Evolutionary conservation across 2,329 filamentous ascomycete genomes (phyloP).

Genomic region (Hymenoscyphus occultus): DNA sequence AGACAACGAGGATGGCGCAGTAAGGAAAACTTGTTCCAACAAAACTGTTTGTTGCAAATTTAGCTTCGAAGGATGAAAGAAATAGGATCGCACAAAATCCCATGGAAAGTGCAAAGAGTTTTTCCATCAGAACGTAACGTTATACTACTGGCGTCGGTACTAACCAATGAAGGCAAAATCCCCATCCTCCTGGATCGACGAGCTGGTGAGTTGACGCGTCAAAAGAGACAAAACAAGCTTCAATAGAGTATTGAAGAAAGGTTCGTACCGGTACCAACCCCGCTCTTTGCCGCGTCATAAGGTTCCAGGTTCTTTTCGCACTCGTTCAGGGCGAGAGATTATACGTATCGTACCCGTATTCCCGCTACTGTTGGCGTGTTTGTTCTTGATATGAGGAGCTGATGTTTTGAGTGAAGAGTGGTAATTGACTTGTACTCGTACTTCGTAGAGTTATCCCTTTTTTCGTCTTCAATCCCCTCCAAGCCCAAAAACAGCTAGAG

Average conservation of each 20-base stretch:
- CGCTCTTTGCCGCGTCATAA: neutral
- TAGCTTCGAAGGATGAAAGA: neutral
- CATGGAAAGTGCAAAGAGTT: too few relatives aligned
- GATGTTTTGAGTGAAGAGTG: neutral
- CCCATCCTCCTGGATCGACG: too few relatives aligned
- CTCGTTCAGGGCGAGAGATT: neutral
- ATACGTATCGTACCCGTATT: neutral
- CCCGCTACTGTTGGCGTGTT: neutral
- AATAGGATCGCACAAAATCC: neutral
- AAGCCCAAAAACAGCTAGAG: too few relatives aligned
- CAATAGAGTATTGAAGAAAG: too few relatives aligned
- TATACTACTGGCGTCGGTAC: too few relatives aligned
- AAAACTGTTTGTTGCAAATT: neutral
- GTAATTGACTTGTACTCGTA: neutral
- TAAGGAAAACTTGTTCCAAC: neutral
- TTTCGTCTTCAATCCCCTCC: too few relatives aligned
- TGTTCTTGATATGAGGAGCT: neutral
- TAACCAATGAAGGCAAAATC: too few relatives aligned
- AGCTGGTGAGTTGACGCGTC: too few relatives aligned
- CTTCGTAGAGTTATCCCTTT: too few relatives aligned
- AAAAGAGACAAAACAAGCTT: too few relatives aligned
- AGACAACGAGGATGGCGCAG: neutral
- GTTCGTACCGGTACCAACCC: too few relatives aligned
- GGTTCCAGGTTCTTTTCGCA: neutral
- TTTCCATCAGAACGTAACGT: too few relatives aligned